A percentile compares a stretch with the other conserved stretches of the same genome.
Evolutionary conservation across 805 yeast species (phyloP).

Genomic region (Debaryomyces tyrocola): DNA sequence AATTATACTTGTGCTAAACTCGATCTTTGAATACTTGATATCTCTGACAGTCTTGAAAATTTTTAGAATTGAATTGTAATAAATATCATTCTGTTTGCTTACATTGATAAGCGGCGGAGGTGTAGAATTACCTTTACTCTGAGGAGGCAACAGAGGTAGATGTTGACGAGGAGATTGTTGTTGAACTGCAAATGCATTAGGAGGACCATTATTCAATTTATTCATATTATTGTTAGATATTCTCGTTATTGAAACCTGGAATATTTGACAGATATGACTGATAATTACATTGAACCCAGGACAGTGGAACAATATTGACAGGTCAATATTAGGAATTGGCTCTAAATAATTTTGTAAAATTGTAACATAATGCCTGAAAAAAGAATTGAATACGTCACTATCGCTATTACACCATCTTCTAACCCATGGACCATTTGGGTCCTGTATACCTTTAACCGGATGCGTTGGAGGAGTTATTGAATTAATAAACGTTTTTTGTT

Average conservation of each 20-base stretch:
- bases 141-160: neutral
- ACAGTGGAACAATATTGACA: constrained; percentile 14
- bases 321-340: neutral
- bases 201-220: constrained; percentile 3
- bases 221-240: constrained; percentile 15
- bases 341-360: constrained; percentile 17
- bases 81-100: constrained; percentile 30
- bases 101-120: constrained; percentile 6
- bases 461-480: constrained; percentile 40
- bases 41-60: constrained; percentile 40
- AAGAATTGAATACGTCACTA: constrained; percentile 59
- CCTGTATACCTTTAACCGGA: constrained; percentile 49
- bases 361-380: constrained; percentile 56
- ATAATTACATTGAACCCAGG: constrained; percentile 50
- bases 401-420: constrained; percentile 58
- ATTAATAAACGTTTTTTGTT: constrained; percentile 29
- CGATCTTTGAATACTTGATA: constrained; percentile 20
- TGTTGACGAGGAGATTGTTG: constrained; percentile 5
- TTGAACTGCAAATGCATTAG: constrained; percentile 1
- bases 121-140: constrained; percentile 4
- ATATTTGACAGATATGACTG: constrained; percentile 47
- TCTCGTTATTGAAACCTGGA: constrained; percentile 29
- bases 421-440: constrained; percentile 65
- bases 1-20: constrained; percentile 14
- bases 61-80: constrained; percentile 40